phyloP scores from a whole-genome alignment of 768 basidiomycete genomes.

The Mycena albidolilacea region DNA sequence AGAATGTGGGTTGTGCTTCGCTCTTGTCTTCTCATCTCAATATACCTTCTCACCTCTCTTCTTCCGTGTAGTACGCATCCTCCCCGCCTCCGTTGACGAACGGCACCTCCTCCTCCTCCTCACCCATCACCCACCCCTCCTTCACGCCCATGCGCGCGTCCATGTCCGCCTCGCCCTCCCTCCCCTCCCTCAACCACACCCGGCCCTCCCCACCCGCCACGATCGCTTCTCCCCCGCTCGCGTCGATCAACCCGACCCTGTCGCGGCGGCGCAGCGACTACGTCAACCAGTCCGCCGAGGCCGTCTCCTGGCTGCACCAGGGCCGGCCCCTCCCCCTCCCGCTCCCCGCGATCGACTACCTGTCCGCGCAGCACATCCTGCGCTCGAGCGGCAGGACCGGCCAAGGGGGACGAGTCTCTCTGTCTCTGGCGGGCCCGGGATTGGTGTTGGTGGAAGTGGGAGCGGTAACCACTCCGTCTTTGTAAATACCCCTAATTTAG shows the following conservation, averaged over 20 bases:
- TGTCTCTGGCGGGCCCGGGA: too few species aligned
- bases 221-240: slow-evolving; percentile 69
- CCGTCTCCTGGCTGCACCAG: slow-evolving; percentile 55
- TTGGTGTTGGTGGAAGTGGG: background rate
- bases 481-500: too few species aligned
- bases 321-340: slow-evolving; percentile 45
- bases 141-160: slow-evolving; percentile 53
- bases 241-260: slow-evolving; percentile 86
- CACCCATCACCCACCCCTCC: slow-evolving; percentile 33
- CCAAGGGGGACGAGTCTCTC: background rate
- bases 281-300: slow-evolving; percentile 82
- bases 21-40: too few species aligned
- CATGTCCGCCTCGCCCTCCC: slow-evolving; percentile 53
- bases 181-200: background rate
- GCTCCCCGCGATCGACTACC: slow-evolving; percentile 76
- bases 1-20: too few species aligned
- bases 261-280: slow-evolving; percentile 85
- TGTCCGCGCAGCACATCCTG: slow-evolving; percentile 69
- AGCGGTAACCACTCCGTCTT: background rate
- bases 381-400: slow-evolving; percentile 83
- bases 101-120: too few species aligned
- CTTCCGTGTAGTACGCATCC: too few species aligned
- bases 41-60: too few species aligned
- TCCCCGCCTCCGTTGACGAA: too few species aligned
- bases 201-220: background rate